These are phyloP conservation scores for Peronospora belbahrii DNA, from an alignment of 352 stramenopile species.

Conservation along the genomic window DNA sequence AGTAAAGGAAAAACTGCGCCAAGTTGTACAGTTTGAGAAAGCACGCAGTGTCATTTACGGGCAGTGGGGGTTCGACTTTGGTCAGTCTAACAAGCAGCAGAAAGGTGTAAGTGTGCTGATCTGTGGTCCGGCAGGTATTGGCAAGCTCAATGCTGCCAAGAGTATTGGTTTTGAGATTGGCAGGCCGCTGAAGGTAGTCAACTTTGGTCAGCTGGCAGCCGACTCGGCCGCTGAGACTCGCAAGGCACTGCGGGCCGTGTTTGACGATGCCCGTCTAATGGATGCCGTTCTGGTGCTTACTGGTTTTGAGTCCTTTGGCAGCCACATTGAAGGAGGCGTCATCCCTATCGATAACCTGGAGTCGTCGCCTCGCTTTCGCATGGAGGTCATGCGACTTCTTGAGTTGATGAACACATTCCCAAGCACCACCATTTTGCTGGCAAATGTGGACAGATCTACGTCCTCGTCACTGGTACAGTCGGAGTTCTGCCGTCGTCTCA, in stretches of 20 bases:
- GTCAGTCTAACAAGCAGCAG: conserved; percentile 72
- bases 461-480: conserved; percentile 44
- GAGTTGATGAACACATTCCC: conserved; percentile 75
- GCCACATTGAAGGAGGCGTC: conserved; percentile 50
- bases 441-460: conserved; percentile 49
- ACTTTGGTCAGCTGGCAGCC: conserved; percentile 64
- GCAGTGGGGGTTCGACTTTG: conserved; percentile 82
- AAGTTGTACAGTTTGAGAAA: conserved; percentile 80
- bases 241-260: conserved; percentile 67
- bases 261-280: conserved; percentile 82
- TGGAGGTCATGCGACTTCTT: conserved; percentile 70
- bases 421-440: conserved; percentile 70
- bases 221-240: conserved; percentile 72
- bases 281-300: conserved; percentile 81
- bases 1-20: conserved; percentile 58
- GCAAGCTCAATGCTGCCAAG: conserved; percentile 71
- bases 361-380: conserved; percentile 53
- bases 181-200: conserved; percentile 73
- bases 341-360: conserved; percentile 53
- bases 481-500: conserved; percentile 66
- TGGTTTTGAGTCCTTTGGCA: conserved; percentile 83
- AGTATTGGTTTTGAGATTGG: conserved; percentile 81
- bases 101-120: conserved; percentile 76
- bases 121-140: conserved; percentile 59
- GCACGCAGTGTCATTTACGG: conserved; percentile 80